These are phyloP conservation scores for Aspergillus persii DNA, from an alignment of 2,329 filamentous ascomycete genomes.

Conservation along the genomic window DNA sequence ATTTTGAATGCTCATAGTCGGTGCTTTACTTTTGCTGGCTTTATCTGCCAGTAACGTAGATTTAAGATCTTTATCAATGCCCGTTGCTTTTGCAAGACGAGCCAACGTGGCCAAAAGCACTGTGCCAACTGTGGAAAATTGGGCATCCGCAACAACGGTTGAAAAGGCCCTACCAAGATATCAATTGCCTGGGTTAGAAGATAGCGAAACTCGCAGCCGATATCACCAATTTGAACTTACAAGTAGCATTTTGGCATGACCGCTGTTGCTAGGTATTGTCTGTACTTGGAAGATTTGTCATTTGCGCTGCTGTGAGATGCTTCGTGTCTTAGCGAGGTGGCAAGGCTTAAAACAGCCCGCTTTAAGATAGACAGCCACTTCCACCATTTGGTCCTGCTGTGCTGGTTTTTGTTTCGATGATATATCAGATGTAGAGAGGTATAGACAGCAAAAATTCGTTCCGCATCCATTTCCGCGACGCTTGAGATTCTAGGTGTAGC, in stretches of 20 bases:
- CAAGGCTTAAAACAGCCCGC: conserved; percentile 60
- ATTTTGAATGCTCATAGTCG: background rate
- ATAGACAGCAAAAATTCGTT: conserved; percentile 29
- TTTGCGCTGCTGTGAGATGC: background rate
- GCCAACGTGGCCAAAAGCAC: conserved; percentile 65
- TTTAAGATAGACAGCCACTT: conserved; percentile 68
- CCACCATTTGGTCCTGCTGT: conserved; percentile 80
- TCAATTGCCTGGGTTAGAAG: background rate
- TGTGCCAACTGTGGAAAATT: conserved; percentile 70
- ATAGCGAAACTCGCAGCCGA: background rate
- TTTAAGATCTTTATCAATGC: conserved; percentile 34
- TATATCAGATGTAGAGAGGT: conserved; percentile 66
- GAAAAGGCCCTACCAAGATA: conserved; percentile 53
- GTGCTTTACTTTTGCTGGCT: background rate
- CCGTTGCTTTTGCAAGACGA: conserved; percentile 49
- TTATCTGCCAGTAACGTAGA: conserved; percentile 2
- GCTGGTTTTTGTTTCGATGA: conserved; percentile 89
- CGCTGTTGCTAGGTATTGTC: conserved; percentile 29
- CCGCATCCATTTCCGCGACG: conserved; percentile 25
- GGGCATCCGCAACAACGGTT: conserved; percentile 67
- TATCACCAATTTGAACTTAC: conserved; percentile 27
- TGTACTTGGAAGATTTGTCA: conserved; percentile 24
- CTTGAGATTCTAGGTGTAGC: background rate
- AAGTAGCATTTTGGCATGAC: conserved; percentile 43
- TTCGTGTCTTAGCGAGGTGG: conserved; percentile 42